Evolutionary conservation across 1,284 basidiomycete genomes (phyloP).

Genomic region (Amylostereum areolatum): DNA sequence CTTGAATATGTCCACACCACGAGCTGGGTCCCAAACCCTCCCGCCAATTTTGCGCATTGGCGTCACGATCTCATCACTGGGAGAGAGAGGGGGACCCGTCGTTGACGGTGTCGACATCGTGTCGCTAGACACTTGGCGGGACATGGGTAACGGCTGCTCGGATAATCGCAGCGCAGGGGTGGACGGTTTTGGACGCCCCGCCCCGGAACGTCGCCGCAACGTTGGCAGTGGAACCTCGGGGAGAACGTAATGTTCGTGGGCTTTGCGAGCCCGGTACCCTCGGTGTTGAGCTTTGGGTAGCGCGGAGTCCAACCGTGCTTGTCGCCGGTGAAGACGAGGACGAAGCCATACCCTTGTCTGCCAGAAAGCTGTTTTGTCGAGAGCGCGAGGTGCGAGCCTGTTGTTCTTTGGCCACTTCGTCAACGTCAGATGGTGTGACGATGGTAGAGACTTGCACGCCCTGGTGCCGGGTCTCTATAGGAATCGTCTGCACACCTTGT

Average conservation of each 20-base stretch:
- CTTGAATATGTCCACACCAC: conserved; percentile 77
- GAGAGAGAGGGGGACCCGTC: conserved; percentile 36
- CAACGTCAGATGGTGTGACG: conserved; percentile 10
- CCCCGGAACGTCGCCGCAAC: conserved; percentile 6
- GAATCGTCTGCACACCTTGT: conserved; percentile 57
- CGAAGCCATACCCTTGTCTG: too few relatives aligned
- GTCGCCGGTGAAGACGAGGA: too few relatives aligned
- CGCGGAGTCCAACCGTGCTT: too few relatives aligned
- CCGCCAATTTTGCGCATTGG: conserved; percentile 26
- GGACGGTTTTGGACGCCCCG: conserved; percentile 15
- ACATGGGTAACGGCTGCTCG: conserved; percentile 19
- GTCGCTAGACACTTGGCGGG: conserved; percentile 26
- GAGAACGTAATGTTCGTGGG: conserved; percentile 27
- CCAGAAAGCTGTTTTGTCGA: conserved; percentile 2
- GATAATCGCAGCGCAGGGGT: conserved; percentile 20
- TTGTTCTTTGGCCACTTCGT: conserved; percentile 12
- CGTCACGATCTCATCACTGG: conserved; percentile 19
- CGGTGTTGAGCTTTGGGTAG: too few relatives aligned
- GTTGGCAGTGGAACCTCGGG: conserved; percentile 25
- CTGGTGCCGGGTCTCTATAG: conserved; percentile 42
- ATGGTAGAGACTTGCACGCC: conserved; percentile 43
- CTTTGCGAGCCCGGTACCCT: conserved; percentile 19
- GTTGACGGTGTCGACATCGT: conserved; percentile 43
- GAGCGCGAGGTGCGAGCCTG: conserved; percentile 3
- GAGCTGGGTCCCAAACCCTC: conserved; percentile 73